Base-by-base conservation (phyloP, 352 stramenopile genomes). In the Halophytophthora batemanensis region DNA sequence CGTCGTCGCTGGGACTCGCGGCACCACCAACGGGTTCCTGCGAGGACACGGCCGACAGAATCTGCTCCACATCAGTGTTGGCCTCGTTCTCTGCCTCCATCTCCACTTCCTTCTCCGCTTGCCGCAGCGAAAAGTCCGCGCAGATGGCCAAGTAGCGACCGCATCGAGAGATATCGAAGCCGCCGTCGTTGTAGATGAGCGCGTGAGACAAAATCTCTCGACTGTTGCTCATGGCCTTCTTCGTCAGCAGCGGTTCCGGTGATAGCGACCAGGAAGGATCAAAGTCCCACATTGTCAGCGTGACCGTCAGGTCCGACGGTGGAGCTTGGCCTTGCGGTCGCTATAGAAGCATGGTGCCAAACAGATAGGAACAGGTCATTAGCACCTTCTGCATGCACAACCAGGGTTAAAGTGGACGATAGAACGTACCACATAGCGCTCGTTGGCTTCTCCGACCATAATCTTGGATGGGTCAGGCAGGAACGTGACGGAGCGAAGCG, bases 151-250 rank as follows among this genome's bases (percentile, higher is more conserved):
- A 78, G 41, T 96, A 95, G 21, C 88, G 90, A 2, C 96, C 96
- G 59, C 96, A 97, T 15, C 81, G 76, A 14, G 95, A 98, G 37
- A 99, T 86, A 69, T 99, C 96, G 69, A 99, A 98, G 33, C 96
- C 96, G 43, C 96, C 95, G 65, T 98, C 95, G 60, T 98, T 98
- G 70, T 99, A 99, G 23, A 99, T 87, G 45, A 98, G 78, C 4
- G 96, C 92, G 50, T 97, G 86, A 1, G 87, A 92, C 37, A 98
- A 63, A 53, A 95, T 80, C 0, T 87, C 66, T 10, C 80, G 82
- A 22, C 81, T 87, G 53, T 90, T 90, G 48, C 87, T 77, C 83
- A 94, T 94, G 10, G 83, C 83, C 47, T 91, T 91, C 50, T 86
- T 90, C 31, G 69, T 76, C 34, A 87, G 53, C 11, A 87, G 56